phyloP scores from a whole-genome alignment of 2,329 filamentous ascomycete genomes.

The Didymella pomorum region DNA sequence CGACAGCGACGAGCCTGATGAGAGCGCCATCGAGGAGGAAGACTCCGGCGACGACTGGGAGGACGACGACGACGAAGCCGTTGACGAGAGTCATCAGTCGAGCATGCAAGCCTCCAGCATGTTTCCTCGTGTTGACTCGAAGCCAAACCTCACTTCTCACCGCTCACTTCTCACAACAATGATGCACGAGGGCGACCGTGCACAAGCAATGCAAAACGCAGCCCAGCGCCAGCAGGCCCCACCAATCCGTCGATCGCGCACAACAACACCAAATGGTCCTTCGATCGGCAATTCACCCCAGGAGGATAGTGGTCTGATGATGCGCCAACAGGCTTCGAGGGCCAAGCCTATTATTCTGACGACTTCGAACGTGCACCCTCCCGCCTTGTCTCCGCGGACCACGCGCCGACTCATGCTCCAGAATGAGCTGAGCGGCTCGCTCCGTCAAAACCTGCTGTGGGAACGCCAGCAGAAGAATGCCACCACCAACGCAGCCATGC shows the following conservation, averaged over 20 bases:
- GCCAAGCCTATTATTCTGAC: slow-evolving; percentile 84
- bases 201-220: slow-evolving; percentile 72
- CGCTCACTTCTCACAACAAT: slow-evolving; percentile 89
- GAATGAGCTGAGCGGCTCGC: slow-evolving; percentile 90
- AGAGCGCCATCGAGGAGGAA: slow-evolving; percentile 70
- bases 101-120: slow-evolving; percentile 80
- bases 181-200: slow-evolving; percentile 81
- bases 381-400: slow-evolving; percentile 86
- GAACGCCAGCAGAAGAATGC: slow-evolving; percentile 94
- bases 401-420: slow-evolving; percentile 95
- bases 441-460: slow-evolving; percentile 90
- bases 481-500: slow-evolving; percentile 82
- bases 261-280: slow-evolving; percentile 72
- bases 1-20: slow-evolving; percentile 65
- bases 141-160: slow-evolving; percentile 81
- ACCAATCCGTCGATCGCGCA: slow-evolving; percentile 66
- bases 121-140: slow-evolving; percentile 92
- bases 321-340: slow-evolving; percentile 65
- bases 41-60: slow-evolving; percentile 58
- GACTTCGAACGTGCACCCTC: slow-evolving; percentile 72
- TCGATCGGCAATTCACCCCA: slow-evolving; percentile 67
- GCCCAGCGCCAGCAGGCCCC: slow-evolving; percentile 67
- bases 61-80: slow-evolving; percentile 72
- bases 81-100: slow-evolving; percentile 80
- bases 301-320: slow-evolving; percentile 65